Evolutionary conservation across 2,329 filamentous ascomycete genomes (phyloP), one percentile per base, ranked within the genome.

Genomic region (Chaetomiaceae sp.): DNA sequence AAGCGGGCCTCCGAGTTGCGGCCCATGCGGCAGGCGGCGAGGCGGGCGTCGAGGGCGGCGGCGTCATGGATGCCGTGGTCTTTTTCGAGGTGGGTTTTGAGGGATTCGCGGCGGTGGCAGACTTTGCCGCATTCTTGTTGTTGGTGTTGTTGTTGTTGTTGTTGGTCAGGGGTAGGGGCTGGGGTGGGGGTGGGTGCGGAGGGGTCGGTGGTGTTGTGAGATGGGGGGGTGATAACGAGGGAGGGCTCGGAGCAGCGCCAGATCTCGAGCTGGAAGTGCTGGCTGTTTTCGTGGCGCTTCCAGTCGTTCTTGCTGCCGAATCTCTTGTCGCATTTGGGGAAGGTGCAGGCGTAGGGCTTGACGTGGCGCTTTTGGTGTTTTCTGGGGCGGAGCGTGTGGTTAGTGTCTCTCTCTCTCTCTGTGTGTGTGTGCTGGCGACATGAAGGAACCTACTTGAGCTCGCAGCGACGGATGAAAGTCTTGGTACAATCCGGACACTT

Each of bases 301-400:
- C 81, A 96, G 64, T 96, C 90, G 49, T 88, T 90, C 61, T 95
- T 95, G 64, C 86, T 90, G n/a, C 90, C 90, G 56, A 95, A 95
- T 0, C 62, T 71, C 59, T 88, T 89, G 39, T 67, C 64, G 59
- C 90, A 95, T 24, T 68, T 65, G 8, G 71, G 65, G 53, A 82
- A 86, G 0, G 88, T 95, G 64, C 90, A 96, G 11, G 81, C 82
- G 52, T 91, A 95, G 0, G 88, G 90, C 54, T 81, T 82, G 7
- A 78, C 74, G 62, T 96, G 90, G 1, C 89, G 80, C 61, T 88
- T 91, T 63, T 79, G 71, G 62, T 95, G 90, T 63, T 96, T 96
- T 54, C 86, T 91, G 48, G 26, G 22, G 10, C 20, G 14, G 11
- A n/a, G n/a, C n/a, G n/a, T n/a, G n/a, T n/a, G n/a, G n/a, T n/a